phyloP scores from a whole-genome alignment of 306 rosid species.

The Lathyrus aphaca region DNA sequence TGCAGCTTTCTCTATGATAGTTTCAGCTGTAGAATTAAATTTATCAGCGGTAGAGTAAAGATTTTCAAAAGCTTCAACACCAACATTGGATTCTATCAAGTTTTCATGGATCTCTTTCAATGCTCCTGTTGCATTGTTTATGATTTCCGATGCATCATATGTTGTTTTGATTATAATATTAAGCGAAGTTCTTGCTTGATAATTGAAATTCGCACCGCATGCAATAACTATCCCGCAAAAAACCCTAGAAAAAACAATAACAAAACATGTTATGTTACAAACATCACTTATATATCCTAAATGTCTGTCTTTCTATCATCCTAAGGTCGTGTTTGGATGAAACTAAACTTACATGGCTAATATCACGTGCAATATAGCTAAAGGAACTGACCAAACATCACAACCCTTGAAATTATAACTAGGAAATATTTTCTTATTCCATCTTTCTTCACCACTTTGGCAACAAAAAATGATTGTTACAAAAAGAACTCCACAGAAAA shows the following conservation, averaged over 20 bases:
- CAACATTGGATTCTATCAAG: slow-evolving; percentile 30
- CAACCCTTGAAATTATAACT: slow-evolving; percentile 38
- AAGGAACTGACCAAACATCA: slow-evolving; percentile 42
- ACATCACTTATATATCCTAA: not conserved
- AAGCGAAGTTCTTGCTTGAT: slow-evolving; percentile 54
- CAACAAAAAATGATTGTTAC: slow-evolving; percentile 39
- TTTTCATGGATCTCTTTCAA: slow-evolving; percentile 43
- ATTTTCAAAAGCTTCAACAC: slow-evolving; percentile 27
- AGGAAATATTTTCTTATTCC: slow-evolving; percentile 27
- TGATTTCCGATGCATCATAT: slow-evolving; percentile 59
- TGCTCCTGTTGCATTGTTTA: slow-evolving; percentile 61
- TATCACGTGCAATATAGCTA: slow-evolving; percentile 48
- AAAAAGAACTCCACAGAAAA: slow-evolving; percentile 54
- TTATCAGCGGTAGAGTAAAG: slow-evolving; percentile 51
- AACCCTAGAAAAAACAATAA: slow-evolving; percentile 47
- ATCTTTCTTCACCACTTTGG: slow-evolving; percentile 40
- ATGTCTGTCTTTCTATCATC: slow-evolving; percentile 17
- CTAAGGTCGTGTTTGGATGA: not conserved
- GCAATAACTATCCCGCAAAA: slow-evolving; percentile 63
- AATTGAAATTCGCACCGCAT: slow-evolving; percentile 57
- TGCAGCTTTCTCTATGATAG: slow-evolving; percentile 48
- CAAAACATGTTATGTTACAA: too few relatives aligned
- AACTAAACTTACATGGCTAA: slow-evolving; percentile 62
- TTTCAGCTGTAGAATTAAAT: slow-evolving; percentile 53
- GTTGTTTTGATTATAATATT: slow-evolving; percentile 61